These are phyloP conservation scores for Capsella bursapastoris DNA, from an alignment of 345 rosid genomes.

Conservation along the genomic window DNA sequence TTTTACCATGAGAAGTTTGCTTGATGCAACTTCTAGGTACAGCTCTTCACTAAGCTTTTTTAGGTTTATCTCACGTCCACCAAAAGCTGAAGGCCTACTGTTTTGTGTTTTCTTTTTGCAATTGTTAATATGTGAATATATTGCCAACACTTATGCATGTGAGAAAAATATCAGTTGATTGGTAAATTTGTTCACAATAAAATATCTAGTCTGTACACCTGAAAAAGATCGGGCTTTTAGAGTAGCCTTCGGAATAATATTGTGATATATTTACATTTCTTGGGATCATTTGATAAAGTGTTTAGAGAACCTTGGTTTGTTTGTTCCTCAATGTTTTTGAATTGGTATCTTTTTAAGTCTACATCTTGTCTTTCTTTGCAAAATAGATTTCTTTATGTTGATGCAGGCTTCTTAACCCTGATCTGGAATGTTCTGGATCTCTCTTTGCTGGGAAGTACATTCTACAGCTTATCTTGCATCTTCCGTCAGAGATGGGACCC, in stretches of 20 bases:
- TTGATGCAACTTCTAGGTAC: slow-evolving; percentile 92
- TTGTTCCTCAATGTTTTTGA: slow-evolving; percentile 24
- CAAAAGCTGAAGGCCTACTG: slow-evolving; percentile 21
- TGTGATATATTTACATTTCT: slow-evolving; percentile 13
- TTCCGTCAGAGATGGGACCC: slow-evolving; percentile 85
- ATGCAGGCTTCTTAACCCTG: slow-evolving; percentile 90
- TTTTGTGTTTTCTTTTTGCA: slow-evolving; percentile 23
- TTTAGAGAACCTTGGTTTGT: slow-evolving; percentile 28
- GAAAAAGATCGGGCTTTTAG: not conserved
- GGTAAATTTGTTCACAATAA: slow-evolving; percentile 11
- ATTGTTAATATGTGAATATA: slow-evolving; percentile 28
- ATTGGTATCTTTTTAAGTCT: slow-evolving; percentile 15
- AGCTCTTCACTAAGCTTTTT: slow-evolving; percentile 21
- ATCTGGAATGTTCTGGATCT: slow-evolving; percentile 90
- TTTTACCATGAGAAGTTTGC: slow-evolving; percentile 84
- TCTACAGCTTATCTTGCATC: slow-evolving; percentile 90
- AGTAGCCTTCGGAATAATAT: slow-evolving; percentile 1
- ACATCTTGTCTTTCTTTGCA: slow-evolving; percentile 16
- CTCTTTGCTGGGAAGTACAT: slow-evolving; percentile 87
- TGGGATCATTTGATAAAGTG: slow-evolving; percentile 16
- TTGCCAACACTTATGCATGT: slow-evolving; percentile 26
- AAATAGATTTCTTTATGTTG: slow-evolving; percentile 25
- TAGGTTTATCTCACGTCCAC: slow-evolving; percentile 26
- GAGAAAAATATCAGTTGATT: slow-evolving; percentile 7
- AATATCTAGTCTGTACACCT: slow-evolving; percentile 14